A percentile compares a stretch with the other conserved stretches of the same genome.
These are phyloP conservation scores for Metarhizium guizhouense DNA, from an alignment of 2,329 filamentous ascomycete genomes.

Conservation along the genomic window DNA sequence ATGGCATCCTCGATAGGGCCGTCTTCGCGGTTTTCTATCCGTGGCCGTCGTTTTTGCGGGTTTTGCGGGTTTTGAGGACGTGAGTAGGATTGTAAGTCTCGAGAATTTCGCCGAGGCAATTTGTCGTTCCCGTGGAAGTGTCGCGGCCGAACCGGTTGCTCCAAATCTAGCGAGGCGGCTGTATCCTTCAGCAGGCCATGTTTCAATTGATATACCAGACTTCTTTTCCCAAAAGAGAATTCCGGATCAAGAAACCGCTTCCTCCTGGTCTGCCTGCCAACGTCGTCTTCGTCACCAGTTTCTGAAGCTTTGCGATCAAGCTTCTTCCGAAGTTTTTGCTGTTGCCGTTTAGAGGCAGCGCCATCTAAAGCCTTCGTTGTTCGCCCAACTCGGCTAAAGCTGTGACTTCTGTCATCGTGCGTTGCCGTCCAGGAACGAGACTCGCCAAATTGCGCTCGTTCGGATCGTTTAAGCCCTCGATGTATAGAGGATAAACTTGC, in stretches of 20 bases:
- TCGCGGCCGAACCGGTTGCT: slow-evolving; percentile 16
- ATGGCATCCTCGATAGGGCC: neutral
- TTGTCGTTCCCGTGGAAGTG: neutral
- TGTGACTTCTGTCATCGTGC: slow-evolving; percentile 9
- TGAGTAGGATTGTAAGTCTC: neutral
- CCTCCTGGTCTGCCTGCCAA: slow-evolving; percentile 33
- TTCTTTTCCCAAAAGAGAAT: slow-evolving; percentile 42
- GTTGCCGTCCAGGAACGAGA: slow-evolving; percentile 6
- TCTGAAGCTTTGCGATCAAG: slow-evolving; percentile 32
- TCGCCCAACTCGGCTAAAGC: slow-evolving; percentile 4
- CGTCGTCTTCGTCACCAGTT: slow-evolving; percentile 21
- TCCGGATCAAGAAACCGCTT: slow-evolving; percentile 44
- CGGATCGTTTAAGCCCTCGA: slow-evolving; percentile 49
- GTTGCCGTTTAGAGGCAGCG: slow-evolving; percentile 20
- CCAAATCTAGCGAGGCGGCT: slow-evolving; percentile 15
- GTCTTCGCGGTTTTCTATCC: neutral
- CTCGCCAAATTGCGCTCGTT: slow-evolving; percentile 22
- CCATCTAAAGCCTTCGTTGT: slow-evolving; percentile 21
- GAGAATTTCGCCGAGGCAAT: neutral
- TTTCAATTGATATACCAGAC: slow-evolving; percentile 46
- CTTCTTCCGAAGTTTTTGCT: slow-evolving; percentile 42
- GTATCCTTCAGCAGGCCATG: slow-evolving; percentile 28
- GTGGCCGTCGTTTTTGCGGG: neutral
- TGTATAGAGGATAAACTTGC: slow-evolving; percentile 57
- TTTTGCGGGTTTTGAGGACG: neutral